Base-by-base conservation (phyloP, 176 grass and related monocot genomes). In the Pontederia paniculata region DNA sequence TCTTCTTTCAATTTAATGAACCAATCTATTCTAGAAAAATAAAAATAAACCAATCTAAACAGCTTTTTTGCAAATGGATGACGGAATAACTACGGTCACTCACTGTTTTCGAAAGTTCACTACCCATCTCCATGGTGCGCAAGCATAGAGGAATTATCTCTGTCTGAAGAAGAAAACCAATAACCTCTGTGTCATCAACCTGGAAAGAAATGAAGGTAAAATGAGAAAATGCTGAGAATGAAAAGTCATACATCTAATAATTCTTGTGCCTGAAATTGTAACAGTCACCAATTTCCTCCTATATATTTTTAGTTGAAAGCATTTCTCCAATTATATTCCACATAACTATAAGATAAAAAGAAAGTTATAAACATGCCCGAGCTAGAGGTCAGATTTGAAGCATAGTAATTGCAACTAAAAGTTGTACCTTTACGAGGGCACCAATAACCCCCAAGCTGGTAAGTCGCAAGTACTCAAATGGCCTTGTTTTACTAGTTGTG, bases 401-500 rank as follows among this genome's bases (percentile, higher is more conserved):
- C 10, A 10, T 53, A 25, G 54, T 12, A 10, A 17, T 9, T 54
- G 65, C 14, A 44, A 28, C n/a, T 49, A 16, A 48, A 61, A 4
- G 43, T 5, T 8, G 8, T 62, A 72, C 69, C 69, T 72, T 72
- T 51, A 72, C 54, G 52, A 72, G 69, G 18, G 57, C 57, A 7
- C 69, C 69, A n/a, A 72, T 60, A 48, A 62, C 69, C n/a, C 69
- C 69, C 45, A 72, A 62, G 25, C 57, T 59, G 54, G 57, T 59
- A 18, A 72, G 28, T 12, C 69, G 49, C 42, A 72, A 47, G 48
- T 49, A 58, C 17, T 72, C 69, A n/a, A 72, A 48, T 23, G 41
- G 54, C 58, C 44, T 72, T 50, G 46, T 50, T 48, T 58, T 72
- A 60, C 56, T 49, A 10, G 55, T 72, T 31, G 52, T 72, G 62